Percentiles rank a stretch among this genome's conserved stretches.
These are phyloP conservation scores for Phytophthora capsici DNA, from an alignment of 352 stramenopile genomes.

Conservation along the genomic window DNA sequence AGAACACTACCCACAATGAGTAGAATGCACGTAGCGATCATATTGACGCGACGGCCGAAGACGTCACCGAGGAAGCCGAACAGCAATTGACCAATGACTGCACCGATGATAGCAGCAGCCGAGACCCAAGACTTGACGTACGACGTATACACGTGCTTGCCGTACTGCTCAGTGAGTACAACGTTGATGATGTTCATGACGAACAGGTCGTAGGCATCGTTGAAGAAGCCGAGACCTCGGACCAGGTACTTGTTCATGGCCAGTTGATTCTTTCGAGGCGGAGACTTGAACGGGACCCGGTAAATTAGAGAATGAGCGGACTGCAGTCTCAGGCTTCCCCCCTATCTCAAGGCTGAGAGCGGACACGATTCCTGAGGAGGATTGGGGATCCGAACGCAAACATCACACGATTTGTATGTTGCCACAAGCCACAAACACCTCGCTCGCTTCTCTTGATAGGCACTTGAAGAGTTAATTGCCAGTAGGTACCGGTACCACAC, in stretches of 20 bases:
- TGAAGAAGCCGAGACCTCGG: conserved; percentile 76
- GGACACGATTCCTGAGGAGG: conserved; percentile 1
- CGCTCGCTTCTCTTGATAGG: neutral
- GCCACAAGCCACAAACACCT: conserved; percentile 1
- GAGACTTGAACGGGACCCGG: conserved; percentile 5
- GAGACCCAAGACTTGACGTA: conserved; percentile 67
- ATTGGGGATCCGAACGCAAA: neutral
- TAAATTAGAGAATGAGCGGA: conserved; percentile 18
- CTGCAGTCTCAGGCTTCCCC: neutral
- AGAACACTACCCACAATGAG: conserved; percentile 24
- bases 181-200: conserved; percentile 84
- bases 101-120: conserved; percentile 38
- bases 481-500: too few relatives aligned
- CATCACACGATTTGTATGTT: conserved; percentile 21
- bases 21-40: conserved; percentile 26
- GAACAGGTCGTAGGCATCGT: conserved; percentile 78
- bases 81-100: conserved; percentile 13
- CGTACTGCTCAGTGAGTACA: conserved; percentile 73
- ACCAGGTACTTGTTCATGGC: conserved; percentile 67
- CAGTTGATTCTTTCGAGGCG: conserved; percentile 12
- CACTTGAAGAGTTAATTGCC: conserved; percentile 2
- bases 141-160: conserved; percentile 64
- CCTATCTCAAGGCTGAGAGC: conserved; percentile 25
- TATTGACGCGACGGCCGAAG: conserved; percentile 29
- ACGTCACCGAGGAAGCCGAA: conserved; percentile 27